Evolutionary conservation across 768 basidiomycete species (phyloP), one percentile per base, ranked within the genome.

Genomic region (Suillus clintonianus): DNA sequence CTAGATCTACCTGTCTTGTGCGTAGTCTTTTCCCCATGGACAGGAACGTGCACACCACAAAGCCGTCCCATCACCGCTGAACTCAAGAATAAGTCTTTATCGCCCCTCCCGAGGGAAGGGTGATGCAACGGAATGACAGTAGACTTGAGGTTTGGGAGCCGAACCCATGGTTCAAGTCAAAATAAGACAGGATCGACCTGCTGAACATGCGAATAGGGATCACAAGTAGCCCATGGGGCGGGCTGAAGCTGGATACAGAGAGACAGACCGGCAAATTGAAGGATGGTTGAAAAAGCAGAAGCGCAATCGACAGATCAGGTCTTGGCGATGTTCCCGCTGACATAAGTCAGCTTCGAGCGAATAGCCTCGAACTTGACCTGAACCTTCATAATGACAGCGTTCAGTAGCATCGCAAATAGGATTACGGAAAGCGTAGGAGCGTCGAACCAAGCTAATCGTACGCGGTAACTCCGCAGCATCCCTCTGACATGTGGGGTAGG

Each of bases 31-130:
- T 45, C n/a, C 45, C 59, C 24, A 36, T 53, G 53, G 59, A 22
- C 3, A 15, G 37, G 70, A 60, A 22, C 63, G 60, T 69, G 39
- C 32, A 42, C 60, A 51, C 67, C 67, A 63, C 65, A 37, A 67
- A 75, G 69, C 66, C 73, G 73, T 62, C 64, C 71, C 68, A 63
- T 68, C 67, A 63, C 63, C 64, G 62, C 71, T 74, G 78, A 72
- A 74, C 77, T 80, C 80, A 84, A 86, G 85, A 83, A 80, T 83
- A 72, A 84, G 81, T 83, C 85, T 85, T 84, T 86, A 71, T 82
- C 83, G 75, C 68, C 75, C 72, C 69, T 78, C 82, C 82, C 81
- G 69, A 43, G 69, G 80, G 74, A 79, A 68, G 67, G 71, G 64
- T 76, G 83, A 83, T 80, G 77, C 78, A 76, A 68, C 67, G 39